phyloP scores from a whole-genome alignment of 2,329 filamentous ascomycete species.

The Onygenales sp. region DNA sequence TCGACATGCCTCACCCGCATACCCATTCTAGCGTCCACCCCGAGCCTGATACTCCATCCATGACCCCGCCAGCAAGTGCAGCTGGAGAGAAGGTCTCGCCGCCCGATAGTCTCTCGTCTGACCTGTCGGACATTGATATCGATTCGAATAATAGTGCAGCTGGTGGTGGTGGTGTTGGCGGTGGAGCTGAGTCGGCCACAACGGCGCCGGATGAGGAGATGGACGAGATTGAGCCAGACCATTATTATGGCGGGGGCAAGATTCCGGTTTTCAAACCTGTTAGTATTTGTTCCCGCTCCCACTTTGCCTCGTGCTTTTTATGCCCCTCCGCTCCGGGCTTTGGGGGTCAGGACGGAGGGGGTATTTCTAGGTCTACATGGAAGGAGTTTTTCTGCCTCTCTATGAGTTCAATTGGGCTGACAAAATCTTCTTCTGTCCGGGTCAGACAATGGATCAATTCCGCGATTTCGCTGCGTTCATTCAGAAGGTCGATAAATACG shows the following conservation, averaged over 20 bases:
- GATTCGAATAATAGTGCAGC: constrained; percentile 19
- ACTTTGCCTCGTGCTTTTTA: not conserved
- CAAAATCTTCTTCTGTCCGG: too few relatives aligned
- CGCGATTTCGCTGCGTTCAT: constrained; percentile 88
- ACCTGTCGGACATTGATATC: constrained; percentile 34
- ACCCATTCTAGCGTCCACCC: not conserved
- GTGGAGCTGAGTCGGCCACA: constrained; percentile 12
- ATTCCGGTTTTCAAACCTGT: constrained; percentile 89
- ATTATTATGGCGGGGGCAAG: constrained; percentile 73
- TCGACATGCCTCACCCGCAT: not conserved
- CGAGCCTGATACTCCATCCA: constrained; percentile 22
- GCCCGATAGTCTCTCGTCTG: constrained; percentile 26
- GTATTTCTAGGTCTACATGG: too few relatives aligned
- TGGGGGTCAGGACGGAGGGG: too few relatives aligned
- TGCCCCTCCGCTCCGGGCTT: too few relatives aligned
- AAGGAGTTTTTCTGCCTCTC: not conserved
- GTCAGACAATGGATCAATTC: constrained; percentile 79
- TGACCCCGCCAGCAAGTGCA: constrained; percentile 35
- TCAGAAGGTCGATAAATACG: constrained; percentile 81
- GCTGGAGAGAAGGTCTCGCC: constrained; percentile 36
- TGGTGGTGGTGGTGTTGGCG: too few relatives aligned
- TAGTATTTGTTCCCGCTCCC: constrained; percentile 26
- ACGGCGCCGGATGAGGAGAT: constrained; percentile 50
- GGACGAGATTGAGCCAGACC: constrained; percentile 71
- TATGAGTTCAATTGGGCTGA: not conserved